phyloP scores from a whole-genome alignment of 495 filamentous ascomycete genomes.

The Wilcoxina mikolae region DNA sequence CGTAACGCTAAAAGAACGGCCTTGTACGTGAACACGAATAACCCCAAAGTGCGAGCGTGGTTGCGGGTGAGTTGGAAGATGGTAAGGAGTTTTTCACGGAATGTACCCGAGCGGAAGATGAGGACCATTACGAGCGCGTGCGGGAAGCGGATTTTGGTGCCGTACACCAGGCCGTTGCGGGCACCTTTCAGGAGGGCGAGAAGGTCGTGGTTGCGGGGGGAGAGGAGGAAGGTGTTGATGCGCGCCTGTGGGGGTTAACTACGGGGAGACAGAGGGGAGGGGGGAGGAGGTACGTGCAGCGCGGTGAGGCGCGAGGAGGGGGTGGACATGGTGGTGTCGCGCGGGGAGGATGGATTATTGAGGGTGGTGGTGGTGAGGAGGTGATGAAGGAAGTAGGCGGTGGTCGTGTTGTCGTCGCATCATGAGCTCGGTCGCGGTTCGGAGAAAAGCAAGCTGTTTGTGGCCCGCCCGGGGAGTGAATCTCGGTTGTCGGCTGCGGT shows the following conservation, averaged over 20 bases:
- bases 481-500: conserved; percentile 6
- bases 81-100: conserved; percentile 62
- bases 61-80: conserved; percentile 74
- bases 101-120: conserved; percentile 77
- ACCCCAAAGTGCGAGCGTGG: conserved; percentile 81
- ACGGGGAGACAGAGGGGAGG: neutral
- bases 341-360: no score
- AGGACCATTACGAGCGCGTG: conserved; percentile 96
- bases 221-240: conserved; percentile 4
- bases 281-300: neutral
- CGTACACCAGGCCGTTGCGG: conserved; percentile 94
- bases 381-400: neutral
- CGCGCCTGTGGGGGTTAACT: conserved; percentile 8
- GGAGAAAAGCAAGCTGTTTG: neutral
- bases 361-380: neutral
- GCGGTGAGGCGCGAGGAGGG: neutral
- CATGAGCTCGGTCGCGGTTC: neutral
- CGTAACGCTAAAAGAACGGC: conserved; percentile 50
- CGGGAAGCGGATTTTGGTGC: conserved; percentile 94
- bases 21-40: conserved; percentile 87
- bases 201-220: conserved; percentile 61
- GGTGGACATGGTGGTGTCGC: no score
- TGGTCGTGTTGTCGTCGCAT: neutral
- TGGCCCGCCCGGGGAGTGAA: neutral
- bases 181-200: conserved; percentile 75